phyloP scores from a whole-genome alignment of 1,139 yeast genomes.

The Taphrina wiesneri region DNA sequence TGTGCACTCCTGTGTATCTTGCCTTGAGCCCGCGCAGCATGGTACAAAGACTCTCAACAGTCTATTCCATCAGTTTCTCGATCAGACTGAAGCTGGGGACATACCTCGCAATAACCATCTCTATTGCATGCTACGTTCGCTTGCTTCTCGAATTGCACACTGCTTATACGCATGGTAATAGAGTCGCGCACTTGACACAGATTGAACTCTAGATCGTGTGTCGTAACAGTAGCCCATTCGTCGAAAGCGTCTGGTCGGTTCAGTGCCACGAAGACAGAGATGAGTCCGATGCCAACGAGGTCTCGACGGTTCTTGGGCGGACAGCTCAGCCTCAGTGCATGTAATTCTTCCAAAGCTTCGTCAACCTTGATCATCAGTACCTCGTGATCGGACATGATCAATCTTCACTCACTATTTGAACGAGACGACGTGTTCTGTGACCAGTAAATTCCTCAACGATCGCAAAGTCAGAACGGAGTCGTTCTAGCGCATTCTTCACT shows the following conservation, averaged over 20 bases:
- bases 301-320: constrained; percentile 22
- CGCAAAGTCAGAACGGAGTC: constrained; percentile 19
- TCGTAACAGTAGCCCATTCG: constrained; percentile 1
- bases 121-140: background rate
- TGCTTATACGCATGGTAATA: background rate
- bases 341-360: constrained; percentile 20
- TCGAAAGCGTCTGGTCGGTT: constrained; percentile 1
- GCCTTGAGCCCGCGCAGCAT: background rate
- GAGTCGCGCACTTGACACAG: background rate
- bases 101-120: constrained; percentile 5
- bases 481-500: constrained; percentile 16
- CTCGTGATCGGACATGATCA: background rate
- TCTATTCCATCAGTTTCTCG: background rate
- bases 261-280: constrained; percentile 18
- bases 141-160: constrained; percentile 11
- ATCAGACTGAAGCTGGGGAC: background rate
- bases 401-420: background rate
- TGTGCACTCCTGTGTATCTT: background rate
- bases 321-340: constrained; percentile 7
- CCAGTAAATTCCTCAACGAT: constrained; percentile 10
- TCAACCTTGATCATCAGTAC: constrained; percentile 12
- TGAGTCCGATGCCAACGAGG: constrained; percentile 16
- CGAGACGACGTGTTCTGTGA: background rate
- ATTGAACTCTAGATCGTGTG: constrained; percentile 12
- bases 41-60: background rate